Conservation (phyloP, 768 basidiomycete species). For the Mycena capillaripes region DNA sequence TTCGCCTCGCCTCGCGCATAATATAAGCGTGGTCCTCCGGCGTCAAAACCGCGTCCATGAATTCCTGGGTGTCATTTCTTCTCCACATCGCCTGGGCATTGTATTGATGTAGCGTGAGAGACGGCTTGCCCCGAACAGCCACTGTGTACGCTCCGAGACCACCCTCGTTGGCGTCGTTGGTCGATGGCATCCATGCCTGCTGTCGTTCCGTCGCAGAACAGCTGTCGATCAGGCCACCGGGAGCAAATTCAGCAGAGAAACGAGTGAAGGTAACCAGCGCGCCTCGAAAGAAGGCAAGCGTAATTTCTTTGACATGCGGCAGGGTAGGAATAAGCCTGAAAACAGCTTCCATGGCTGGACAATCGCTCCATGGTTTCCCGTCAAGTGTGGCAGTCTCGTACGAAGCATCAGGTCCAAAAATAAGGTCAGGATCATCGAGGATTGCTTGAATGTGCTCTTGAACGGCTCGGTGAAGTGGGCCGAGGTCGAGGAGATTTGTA, state of each 20-base stretch:
- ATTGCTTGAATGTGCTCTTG: neutral
- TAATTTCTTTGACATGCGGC: constrained; percentile 16
- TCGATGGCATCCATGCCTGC: constrained; percentile 42
- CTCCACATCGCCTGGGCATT: neutral
- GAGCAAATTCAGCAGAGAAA: constrained; percentile 46
- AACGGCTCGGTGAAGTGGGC: neutral
- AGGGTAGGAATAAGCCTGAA: neutral
- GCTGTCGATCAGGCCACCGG: constrained; percentile 45
- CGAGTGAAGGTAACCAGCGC: constrained; percentile 39
- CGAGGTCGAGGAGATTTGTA: constrained; percentile 9
- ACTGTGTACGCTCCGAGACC: neutral
- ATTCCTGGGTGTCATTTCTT: no score
- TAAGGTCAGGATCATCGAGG: neutral
- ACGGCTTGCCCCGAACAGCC: neutral
- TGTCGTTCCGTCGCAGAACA: constrained; percentile 36
- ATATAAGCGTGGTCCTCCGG: no score
- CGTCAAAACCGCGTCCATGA: no score
- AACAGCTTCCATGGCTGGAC: neutral
- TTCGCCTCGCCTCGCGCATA: no score
- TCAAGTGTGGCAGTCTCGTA: constrained; percentile 5
- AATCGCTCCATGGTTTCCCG: constrained; percentile 2
- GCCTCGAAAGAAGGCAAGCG: constrained; percentile 26
- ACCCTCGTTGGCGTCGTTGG: neutral
- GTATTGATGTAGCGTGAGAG: neutral
- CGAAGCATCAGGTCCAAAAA: neutral